Evolutionary conservation across 169 alveolate species (phyloP).

Genomic region (Plasmodium blacklocki): DNA sequence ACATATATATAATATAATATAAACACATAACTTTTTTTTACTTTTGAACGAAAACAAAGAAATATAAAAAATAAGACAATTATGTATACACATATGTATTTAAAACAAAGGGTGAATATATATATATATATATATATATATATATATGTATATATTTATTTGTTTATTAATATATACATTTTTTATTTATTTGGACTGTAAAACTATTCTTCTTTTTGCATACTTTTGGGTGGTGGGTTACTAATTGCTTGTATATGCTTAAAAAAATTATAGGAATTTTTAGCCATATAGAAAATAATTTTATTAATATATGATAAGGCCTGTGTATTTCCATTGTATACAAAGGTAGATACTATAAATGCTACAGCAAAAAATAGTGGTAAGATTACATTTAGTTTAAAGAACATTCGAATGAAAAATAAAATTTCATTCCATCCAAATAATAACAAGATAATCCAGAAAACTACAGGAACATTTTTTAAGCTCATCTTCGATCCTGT

Average conservation of each 20-base stretch:
- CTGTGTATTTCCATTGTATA: constrained; percentile 75
- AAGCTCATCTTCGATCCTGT: constrained; percentile 78
- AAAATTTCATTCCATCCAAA: constrained; percentile 85
- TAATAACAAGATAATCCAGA: constrained; percentile 82
- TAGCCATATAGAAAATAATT: constrained; percentile 25
- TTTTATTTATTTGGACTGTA: not conserved
- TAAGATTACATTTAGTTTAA: constrained; percentile 80
- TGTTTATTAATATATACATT: not conserved
- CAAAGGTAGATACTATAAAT: constrained; percentile 68
- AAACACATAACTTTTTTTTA: not conserved
- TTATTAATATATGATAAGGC: constrained; percentile 30
- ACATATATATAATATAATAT: not conserved
- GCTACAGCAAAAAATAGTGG: constrained; percentile 77
- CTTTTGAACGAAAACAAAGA: too few relatives aligned
- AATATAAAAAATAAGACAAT: too few relatives aligned
- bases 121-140: not conserved
- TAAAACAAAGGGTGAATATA: not conserved
- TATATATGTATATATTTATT: not conserved
- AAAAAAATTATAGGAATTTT: constrained; percentile 50
- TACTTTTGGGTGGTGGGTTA: not conserved
- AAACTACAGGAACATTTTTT: constrained; percentile 84
- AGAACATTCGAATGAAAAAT: constrained; percentile 68
- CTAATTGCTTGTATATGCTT: constrained; percentile 46
- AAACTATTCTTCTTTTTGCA: not conserved
- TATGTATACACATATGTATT: too few relatives aligned